Base-by-base conservation (phyloP, 805 yeast genomes). In the Kuraishia cidri region DNA sequence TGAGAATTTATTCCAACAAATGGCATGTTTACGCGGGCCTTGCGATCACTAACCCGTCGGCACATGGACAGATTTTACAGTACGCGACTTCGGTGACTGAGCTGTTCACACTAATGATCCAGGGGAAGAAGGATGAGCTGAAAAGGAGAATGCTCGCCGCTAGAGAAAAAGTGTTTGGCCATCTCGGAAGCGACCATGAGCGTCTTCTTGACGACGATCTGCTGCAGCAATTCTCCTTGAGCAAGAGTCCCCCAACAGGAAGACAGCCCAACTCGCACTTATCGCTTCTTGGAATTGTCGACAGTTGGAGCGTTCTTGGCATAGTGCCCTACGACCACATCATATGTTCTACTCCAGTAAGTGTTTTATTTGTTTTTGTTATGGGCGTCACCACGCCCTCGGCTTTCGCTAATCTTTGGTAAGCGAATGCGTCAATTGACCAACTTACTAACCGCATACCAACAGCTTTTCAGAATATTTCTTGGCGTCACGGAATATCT, bases 21-120 rank as follows among this genome's bases (percentile, higher is more conserved):
- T 92, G 96, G 94, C 98, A 92, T 54, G 97, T 92, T 20, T 92
- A 92, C 50, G 97, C 97, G 4, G 98, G 98, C 0, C 64, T 92
- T 46, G 97, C 97, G 7, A 90, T 92, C 43, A 82, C 95, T 2
- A 92, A 92, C 48, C 97, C 96, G 2, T 75, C 88, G 27, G 97
- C 97, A 1, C 97, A 90, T 48, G 73, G 70, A 25, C 97, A 92
- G 56, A 80, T 94, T 13, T 65, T 83, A 42, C 97, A 88, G 52
- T 92, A 90, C 52, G 81, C 97, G 2, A 70, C 72, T 23, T 82
- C 95, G 1, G 80, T 81, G 3, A 80, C 92, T 1, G 92, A 83
- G 35, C 62, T 92, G 29, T 88, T 81, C 52, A 73, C 90, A 18
- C 57, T 92, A 47, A 85, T 90, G 83, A 69, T 90, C 24, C 79